These are phyloP conservation scores for Lignosus rhinocerotis DNA, from an alignment of 1,284 basidiomycete species.

Conservation along the genomic window DNA sequence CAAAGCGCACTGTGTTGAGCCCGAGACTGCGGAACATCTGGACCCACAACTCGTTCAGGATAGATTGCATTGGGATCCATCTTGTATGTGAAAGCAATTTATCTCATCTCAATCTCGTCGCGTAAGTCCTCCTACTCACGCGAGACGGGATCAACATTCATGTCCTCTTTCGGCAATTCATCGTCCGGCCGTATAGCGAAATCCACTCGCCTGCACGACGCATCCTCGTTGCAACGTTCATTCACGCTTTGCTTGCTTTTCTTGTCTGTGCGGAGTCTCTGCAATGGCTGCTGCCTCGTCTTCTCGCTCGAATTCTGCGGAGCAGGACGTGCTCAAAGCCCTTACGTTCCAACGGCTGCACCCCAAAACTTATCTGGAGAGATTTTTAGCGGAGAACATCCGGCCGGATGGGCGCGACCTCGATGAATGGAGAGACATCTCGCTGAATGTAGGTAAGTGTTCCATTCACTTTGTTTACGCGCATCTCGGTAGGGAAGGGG, in stretches of 20 bases:
- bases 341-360: conserved; percentile 82
- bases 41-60: conserved; percentile 26
- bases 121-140: conserved; percentile 7
- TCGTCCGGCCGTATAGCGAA: neutral
- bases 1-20: neutral
- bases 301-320: conserved; percentile 12
- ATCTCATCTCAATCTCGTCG: conserved; percentile 25
- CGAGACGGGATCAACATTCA: neutral
- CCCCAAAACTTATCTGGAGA: conserved; percentile 77
- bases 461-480: neutral
- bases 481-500: neutral
- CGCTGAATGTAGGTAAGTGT: conserved; percentile 70
- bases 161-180: neutral
- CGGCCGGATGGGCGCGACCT: conserved; percentile 76
- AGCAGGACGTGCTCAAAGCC: conserved; percentile 48
- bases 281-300: conserved; percentile 26
- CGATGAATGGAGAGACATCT: conserved; percentile 65
- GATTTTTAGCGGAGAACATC: conserved; percentile 71
- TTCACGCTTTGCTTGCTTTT: neutral
- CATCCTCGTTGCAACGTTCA: neutral
- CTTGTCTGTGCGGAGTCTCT: neutral
- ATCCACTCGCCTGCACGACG: neutral
- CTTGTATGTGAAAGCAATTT: conserved; percentile 17
- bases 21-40: conserved; percentile 15
- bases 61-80: conserved; percentile 17